Conservation (phyloP, 495 filamentous ascomycete species). For the Aspergillus wentii region DNA sequence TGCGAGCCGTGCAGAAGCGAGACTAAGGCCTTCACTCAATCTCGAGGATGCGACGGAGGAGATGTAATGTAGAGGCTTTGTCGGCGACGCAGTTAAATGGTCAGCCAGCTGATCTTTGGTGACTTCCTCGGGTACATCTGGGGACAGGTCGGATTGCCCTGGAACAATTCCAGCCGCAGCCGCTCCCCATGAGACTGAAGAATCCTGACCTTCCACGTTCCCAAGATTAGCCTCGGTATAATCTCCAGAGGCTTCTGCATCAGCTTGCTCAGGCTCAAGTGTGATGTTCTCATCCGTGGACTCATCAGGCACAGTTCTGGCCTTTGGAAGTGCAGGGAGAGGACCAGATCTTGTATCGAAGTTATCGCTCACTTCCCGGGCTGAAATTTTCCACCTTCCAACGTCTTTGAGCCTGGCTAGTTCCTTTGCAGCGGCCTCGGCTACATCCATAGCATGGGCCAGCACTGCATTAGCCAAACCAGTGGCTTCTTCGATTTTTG, state of each 20-base stretch:
- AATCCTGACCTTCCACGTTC: slow-evolving; percentile 45
- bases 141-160: slow-evolving; percentile 30
- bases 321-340: slow-evolving; percentile 38
- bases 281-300: slow-evolving; percentile 24
- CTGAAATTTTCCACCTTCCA: slow-evolving; percentile 76
- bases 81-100: slow-evolving; percentile 31
- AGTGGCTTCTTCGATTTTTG: slow-evolving; percentile 65
- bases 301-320: slow-evolving; percentile 33
- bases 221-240: slow-evolving; percentile 47
- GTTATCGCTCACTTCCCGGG: slow-evolving; percentile 69
- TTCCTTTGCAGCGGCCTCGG: slow-evolving; percentile 77
- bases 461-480: slow-evolving; percentile 65
- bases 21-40: slow-evolving; percentile 56
- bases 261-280: too few species aligned
- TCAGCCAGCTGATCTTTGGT: slow-evolving; percentile 43
- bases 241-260: slow-evolving; percentile 3
- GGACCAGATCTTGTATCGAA: slow-evolving; percentile 57
- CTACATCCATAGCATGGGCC: slow-evolving; percentile 70
- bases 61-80: slow-evolving; percentile 50
- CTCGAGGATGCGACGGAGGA: slow-evolving; percentile 61
- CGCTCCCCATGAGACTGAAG: slow-evolving; percentile 39
- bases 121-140: slow-evolving; percentile 42
- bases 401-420: slow-evolving; percentile 79
- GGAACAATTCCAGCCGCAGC: slow-evolving; percentile 52
- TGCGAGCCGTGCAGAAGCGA: slow-evolving; percentile 62